Conservation (phyloP, 805 yeast genomes). For the Candida pseudofarinosa region DNA sequence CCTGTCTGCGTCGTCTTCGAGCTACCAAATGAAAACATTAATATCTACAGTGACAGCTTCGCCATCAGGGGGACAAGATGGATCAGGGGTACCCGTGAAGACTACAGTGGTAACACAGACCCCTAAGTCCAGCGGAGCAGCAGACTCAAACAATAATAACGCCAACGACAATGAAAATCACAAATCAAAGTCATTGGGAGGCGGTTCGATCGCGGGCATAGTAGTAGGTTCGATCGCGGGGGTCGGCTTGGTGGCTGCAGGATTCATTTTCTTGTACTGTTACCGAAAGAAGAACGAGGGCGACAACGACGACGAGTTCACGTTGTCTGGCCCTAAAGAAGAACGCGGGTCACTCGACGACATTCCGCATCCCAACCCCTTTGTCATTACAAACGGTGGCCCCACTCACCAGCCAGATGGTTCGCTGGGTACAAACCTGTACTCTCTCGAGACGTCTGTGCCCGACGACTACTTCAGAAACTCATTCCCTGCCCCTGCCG, state of each 20-base stretch:
- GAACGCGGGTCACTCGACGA: constrained; percentile 8
- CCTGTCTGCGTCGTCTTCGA: constrained; percentile 3
- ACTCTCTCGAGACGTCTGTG: constrained; percentile 15
- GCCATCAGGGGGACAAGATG: constrained; percentile 3
- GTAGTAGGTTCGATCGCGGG: constrained; percentile 42
- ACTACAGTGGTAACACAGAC: constrained; percentile 9
- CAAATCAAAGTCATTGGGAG: constrained; percentile 19
- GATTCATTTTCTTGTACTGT: constrained; percentile 35
- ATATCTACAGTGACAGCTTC: constrained; percentile 4
- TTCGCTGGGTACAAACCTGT: constrained; percentile 10
- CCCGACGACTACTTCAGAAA: constrained; percentile 18
- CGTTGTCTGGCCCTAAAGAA: constrained; percentile 25
- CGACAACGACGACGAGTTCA: constrained; percentile 41
- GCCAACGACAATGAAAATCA: constrained; percentile 10
- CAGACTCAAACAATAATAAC: constrained; percentile 4
- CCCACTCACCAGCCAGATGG: constrained; percentile 11
- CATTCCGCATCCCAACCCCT: constrained; percentile 17
- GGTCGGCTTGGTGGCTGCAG: constrained; percentile 30
- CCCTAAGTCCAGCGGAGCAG: constrained; percentile 10
- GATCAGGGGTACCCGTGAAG: constrained; percentile 5
- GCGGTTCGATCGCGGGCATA: constrained; percentile 41
- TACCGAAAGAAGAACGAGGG: constrained; percentile 34
- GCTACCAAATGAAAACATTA: not conserved
- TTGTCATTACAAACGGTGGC: constrained; percentile 12
- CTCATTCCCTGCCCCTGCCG: constrained; percentile 8